A percentile compares a stretch with the other conserved stretches of the same genome.
Evolutionary conservation across 140 eudicot genomes (phyloP).

Genomic region (Stevia rebaudiana): DNA sequence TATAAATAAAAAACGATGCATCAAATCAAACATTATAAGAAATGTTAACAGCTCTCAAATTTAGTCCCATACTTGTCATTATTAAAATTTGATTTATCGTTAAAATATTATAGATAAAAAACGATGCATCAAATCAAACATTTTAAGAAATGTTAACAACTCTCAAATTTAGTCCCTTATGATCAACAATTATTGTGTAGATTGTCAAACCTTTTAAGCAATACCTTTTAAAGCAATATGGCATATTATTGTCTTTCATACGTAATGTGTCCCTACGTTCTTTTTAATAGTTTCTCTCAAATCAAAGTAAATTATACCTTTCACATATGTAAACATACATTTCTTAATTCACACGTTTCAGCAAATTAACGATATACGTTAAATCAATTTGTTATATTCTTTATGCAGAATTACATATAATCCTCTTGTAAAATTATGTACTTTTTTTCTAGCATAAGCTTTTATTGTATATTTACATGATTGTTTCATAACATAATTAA

Average conservation of each 20-base stretch:
- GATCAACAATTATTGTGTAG: conserved; percentile 10
- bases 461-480: too few species aligned
- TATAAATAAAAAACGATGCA: background rate
- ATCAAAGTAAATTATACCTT: background rate
- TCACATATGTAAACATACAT: background rate
- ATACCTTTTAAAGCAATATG: background rate
- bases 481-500: too few species aligned
- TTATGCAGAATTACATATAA: too few species aligned
- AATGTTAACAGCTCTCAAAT: background rate
- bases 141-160: conserved; percentile 4
- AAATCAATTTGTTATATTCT: too few species aligned
- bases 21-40: conserved; percentile 8
- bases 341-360: too few species aligned
- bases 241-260: background rate
- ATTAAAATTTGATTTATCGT: too few species aligned
- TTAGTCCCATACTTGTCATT: conserved; percentile 9
- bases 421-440: too few species aligned
- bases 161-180: conserved; percentile 2
- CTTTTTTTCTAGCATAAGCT: too few species aligned
- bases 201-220: conserved; percentile 11
- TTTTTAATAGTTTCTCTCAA: background rate
- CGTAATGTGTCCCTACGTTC: conserved; percentile 1
- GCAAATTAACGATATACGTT: too few species aligned
- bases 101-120: background rate
- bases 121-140: background rate